phyloP scores from a whole-genome alignment of 495 filamentous ascomycete genomes.

The Penicillium pancosmium region DNA sequence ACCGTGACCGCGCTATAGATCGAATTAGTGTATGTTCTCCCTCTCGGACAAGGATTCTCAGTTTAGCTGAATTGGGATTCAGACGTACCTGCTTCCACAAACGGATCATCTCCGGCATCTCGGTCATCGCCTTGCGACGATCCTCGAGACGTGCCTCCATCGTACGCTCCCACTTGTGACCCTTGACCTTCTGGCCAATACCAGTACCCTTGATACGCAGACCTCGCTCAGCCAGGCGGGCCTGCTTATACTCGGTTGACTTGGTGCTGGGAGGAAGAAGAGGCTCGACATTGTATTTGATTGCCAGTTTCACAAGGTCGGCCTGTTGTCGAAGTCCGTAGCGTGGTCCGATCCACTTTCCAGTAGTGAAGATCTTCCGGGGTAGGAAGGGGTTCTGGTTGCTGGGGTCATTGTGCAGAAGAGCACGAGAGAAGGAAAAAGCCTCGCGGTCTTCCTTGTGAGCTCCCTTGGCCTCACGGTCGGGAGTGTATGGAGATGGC shows the following conservation, averaged over 20 bases:
- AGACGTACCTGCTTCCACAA: constrained; percentile 83
- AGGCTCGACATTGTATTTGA: constrained; percentile 78
- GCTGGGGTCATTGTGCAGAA: constrained; percentile 38
- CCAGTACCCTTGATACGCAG: constrained; percentile 86
- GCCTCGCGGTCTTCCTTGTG: constrained; percentile 37
- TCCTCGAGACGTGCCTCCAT: constrained; percentile 82
- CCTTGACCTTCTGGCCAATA: constrained; percentile 91
- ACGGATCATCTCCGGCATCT: constrained; percentile 87
- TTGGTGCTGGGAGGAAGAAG: constrained; percentile 79
- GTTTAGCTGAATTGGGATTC: constrained; percentile 25
- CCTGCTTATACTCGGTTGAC: constrained; percentile 67
- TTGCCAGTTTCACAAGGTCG: constrained; percentile 85
- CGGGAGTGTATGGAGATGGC: constrained; percentile 51
- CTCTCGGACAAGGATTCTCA: not conserved
- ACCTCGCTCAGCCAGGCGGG: constrained; percentile 69
- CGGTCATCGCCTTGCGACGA: constrained; percentile 87
- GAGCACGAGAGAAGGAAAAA: constrained; percentile 37
- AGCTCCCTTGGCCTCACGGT: constrained; percentile 47
- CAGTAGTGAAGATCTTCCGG: constrained; percentile 68
- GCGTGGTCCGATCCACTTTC: constrained; percentile 76
- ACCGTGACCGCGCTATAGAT: constrained; percentile 74
- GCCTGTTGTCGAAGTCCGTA: constrained; percentile 87
- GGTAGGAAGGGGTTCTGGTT: constrained; percentile 75
- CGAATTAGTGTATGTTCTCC: constrained; percentile 25
- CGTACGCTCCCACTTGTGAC: constrained; percentile 88